A percentile compares a stretch with the other conserved stretches of the same genome.
Evolutionary conservation across 1,284 basidiomycete genomes (phyloP).

Genomic region (Tausonia pullulans): DNA sequence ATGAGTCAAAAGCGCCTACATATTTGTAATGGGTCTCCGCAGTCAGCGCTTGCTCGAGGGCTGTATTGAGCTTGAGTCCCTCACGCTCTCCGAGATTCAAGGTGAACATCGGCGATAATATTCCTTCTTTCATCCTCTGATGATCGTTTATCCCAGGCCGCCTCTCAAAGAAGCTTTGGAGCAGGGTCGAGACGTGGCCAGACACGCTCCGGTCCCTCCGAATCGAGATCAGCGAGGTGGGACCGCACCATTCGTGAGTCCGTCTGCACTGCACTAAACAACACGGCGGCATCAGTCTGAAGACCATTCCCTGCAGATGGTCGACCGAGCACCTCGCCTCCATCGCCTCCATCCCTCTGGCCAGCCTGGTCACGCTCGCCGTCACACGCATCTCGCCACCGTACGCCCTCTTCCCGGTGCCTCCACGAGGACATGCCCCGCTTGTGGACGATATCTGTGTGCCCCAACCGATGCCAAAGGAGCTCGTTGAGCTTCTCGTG

Average conservation of each 20-base stretch:
- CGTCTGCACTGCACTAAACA: background rate
- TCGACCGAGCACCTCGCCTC: slow-evolving; percentile 8
- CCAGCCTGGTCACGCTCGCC: background rate
- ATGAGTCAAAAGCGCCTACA: background rate
- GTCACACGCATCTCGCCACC: slow-evolving; percentile 11
- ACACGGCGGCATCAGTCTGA: too few relatives aligned
- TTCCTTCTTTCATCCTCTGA: background rate
- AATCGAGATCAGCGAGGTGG: slow-evolving; percentile 12
- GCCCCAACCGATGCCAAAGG: slow-evolving; percentile 1
- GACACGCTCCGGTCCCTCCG: slow-evolving; percentile 8
- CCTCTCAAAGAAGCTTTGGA: slow-evolving; percentile 8
- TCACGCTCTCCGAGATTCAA: slow-evolving; percentile 14
- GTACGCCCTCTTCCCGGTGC: slow-evolving; percentile 7
- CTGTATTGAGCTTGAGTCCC: slow-evolving; percentile 9
- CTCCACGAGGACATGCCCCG: slow-evolving; percentile 6
- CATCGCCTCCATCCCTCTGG: background rate
- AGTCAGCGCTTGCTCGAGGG: background rate
- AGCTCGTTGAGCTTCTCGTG: background rate
- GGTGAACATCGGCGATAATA: slow-evolving; percentile 2
- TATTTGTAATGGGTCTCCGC: background rate
- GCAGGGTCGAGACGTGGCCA: slow-evolving; percentile 7
- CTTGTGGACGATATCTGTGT: slow-evolving; percentile 1
- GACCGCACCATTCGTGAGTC: slow-evolving; percentile 15
- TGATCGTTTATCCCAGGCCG: background rate
- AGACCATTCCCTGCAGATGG: background rate